phyloP scores from a whole-genome alignment of 495 filamentous ascomycete genomes.

The Immersiella caudata region DNA sequence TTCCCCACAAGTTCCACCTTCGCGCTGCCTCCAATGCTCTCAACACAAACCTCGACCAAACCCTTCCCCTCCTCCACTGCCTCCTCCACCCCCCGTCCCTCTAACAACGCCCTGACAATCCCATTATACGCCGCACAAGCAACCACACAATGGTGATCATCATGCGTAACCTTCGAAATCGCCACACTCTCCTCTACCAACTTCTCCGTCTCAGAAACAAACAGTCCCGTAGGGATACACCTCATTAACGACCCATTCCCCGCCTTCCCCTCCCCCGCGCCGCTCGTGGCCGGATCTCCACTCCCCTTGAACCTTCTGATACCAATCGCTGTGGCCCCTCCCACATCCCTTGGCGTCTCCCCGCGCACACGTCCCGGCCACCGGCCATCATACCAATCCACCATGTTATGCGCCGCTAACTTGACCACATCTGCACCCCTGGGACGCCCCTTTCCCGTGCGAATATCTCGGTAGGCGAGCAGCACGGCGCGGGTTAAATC shows the following conservation, averaged over 20 bases:
- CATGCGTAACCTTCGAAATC: slow-evolving; percentile 32
- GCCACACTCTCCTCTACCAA: slow-evolving; percentile 18
- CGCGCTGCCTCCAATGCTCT: background rate
- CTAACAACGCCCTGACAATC: slow-evolving; percentile 29
- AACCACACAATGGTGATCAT: slow-evolving; percentile 27
- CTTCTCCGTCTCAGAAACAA: slow-evolving; percentile 17
- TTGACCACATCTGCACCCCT: slow-evolving; percentile 2
- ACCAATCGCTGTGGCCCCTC: slow-evolving; percentile 30
- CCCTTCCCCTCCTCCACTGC: slow-evolving; percentile 26
- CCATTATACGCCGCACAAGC: slow-evolving; percentile 32
- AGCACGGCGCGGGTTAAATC: slow-evolving; percentile 25
- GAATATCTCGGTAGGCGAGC: slow-evolving; percentile 29
- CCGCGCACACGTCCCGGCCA: slow-evolving; percentile 31
- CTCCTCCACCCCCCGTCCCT: slow-evolving; percentile 21
- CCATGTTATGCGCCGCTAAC: slow-evolving; percentile 28
- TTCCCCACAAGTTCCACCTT: slow-evolving; percentile 16
- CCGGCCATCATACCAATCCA: slow-evolving; percentile 33
- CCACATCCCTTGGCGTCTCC: slow-evolving; percentile 27
- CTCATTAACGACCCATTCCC: slow-evolving; percentile 37
- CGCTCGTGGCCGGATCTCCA: slow-evolving; percentile 14
- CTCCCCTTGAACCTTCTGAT: slow-evolving; percentile 23
- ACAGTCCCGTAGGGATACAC: slow-evolving; percentile 34
- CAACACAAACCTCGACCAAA: slow-evolving; percentile 3
- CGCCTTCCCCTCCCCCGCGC: slow-evolving; percentile 30
- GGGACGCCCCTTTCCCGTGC: background rate